These are phyloP conservation scores for Fusarium chuoi DNA, from an alignment of 2,329 filamentous ascomycete genomes.

Conservation along the genomic window DNA sequence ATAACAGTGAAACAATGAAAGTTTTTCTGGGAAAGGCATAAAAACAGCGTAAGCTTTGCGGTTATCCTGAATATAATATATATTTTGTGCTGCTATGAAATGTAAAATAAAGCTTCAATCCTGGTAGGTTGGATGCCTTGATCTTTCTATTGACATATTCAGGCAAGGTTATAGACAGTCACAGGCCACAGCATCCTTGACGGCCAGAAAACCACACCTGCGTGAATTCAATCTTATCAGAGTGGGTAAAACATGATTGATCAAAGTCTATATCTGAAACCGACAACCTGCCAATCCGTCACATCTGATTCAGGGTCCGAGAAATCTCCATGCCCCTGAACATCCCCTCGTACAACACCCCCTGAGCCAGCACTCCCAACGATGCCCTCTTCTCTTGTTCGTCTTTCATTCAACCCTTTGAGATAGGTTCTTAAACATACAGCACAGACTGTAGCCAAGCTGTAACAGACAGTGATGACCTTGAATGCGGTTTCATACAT, in stretches of 20 bases:
- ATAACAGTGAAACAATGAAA: not conserved
- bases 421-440: slow-evolving; percentile 60
- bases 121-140: too few relatives aligned
- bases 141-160: not conserved
- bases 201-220: not conserved
- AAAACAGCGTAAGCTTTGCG: not conserved
- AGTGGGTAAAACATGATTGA: not conserved
- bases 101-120: not conserved
- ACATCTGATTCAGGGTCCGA: slow-evolving; percentile 59
- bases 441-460: slow-evolving; percentile 58
- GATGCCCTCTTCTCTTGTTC: slow-evolving; percentile 57
- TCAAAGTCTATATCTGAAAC: slow-evolving; percentile 66
- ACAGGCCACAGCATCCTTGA: too few relatives aligned
- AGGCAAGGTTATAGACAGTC: not conserved
- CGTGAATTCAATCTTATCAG: too few relatives aligned
- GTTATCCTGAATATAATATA: not conserved
- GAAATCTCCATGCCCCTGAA: slow-evolving; percentile 38
- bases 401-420: slow-evolving; percentile 55
- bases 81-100: not conserved
- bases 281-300: slow-evolving; percentile 68
- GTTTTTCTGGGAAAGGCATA: too few relatives aligned
- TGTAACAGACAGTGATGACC: slow-evolving; percentile 67
- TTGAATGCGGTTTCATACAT: slow-evolving; percentile 64
- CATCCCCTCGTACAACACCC: slow-evolving; percentile 52
- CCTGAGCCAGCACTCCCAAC: slow-evolving; percentile 56